These are phyloP conservation scores for Tylopilus sp. DNA, from an alignment of 768 basidiomycete species.

Conservation along the genomic window DNA sequence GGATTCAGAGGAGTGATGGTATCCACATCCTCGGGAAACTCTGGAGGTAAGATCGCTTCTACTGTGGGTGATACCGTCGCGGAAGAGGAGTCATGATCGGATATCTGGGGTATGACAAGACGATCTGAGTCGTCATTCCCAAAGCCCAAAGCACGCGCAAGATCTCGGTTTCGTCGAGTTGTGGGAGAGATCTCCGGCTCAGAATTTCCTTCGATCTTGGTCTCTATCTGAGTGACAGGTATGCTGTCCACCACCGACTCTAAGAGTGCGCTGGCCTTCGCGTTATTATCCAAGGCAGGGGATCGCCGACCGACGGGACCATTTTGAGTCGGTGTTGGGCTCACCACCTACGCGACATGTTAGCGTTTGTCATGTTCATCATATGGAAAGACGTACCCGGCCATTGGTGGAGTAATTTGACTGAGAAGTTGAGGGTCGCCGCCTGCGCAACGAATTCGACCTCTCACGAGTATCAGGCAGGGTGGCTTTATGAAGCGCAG, in stretches of 20 bases:
- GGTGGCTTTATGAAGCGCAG: slow-evolving; percentile 53
- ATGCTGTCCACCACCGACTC: slow-evolving; percentile 61
- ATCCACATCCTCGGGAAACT: slow-evolving; percentile 19
- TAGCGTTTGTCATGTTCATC: slow-evolving; percentile 1
- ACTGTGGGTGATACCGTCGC: slow-evolving; percentile 34
- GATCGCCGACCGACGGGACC: slow-evolving; percentile 29
- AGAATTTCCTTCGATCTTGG: slow-evolving; percentile 21
- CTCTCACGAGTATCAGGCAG: slow-evolving; percentile 60
- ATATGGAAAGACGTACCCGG: slow-evolving; percentile 34
- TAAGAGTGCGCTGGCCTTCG: slow-evolving; percentile 62
- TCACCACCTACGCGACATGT: slow-evolving; percentile 45
- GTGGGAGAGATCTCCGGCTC: slow-evolving; percentile 44
- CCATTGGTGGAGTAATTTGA: slow-evolving; percentile 64
- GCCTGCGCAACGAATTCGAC: slow-evolving; percentile 65
- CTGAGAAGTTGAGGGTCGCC: slow-evolving; percentile 81
- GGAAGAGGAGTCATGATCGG: slow-evolving; percentile 26
- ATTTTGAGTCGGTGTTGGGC: slow-evolving; percentile 44
- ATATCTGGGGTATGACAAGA: slow-evolving; percentile 20
- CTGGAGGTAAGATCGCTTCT: slow-evolving; percentile 29
- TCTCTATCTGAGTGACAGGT: slow-evolving; percentile 34
- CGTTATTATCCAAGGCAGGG: slow-evolving; percentile 44
- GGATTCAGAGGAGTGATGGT: slow-evolving; percentile 2
- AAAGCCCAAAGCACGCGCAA: slow-evolving; percentile 71
- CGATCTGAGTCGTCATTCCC: slow-evolving; percentile 42
- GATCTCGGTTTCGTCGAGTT: slow-evolving; percentile 63